phyloP scores from a whole-genome alignment of 2,329 filamentous ascomycete species.

The Helotiales sp. region DNA sequence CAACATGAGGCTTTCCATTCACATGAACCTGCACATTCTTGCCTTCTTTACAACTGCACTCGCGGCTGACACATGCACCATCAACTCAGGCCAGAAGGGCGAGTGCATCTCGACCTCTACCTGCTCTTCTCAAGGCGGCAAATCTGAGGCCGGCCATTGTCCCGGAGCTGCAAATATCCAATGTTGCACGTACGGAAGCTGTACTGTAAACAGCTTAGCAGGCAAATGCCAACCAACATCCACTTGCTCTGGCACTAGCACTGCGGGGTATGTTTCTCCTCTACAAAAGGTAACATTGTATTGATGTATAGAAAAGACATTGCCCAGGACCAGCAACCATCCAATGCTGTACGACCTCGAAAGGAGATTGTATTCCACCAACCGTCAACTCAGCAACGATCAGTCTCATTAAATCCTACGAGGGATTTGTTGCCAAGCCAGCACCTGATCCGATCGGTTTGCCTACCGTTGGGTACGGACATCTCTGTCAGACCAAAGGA shows the following conservation, averaged over 20 bases:
- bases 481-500: constrained; percentile 43
- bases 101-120: neutral
- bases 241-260: neutral
- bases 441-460: constrained; percentile 17
- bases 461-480: constrained; percentile 52
- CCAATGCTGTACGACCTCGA: neutral
- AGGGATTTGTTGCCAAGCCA: constrained; percentile 35
- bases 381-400: constrained; percentile 38
- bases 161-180: neutral
- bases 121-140: neutral
- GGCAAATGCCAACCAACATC: neutral
- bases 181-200: neutral
- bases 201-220: neutral
- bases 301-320: neutral
- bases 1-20: neutral
- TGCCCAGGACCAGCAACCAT: neutral
- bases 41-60: neutral
- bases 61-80: neutral
- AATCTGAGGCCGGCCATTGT: neutral
- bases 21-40: neutral
- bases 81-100: neutral
- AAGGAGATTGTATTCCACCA: constrained; percentile 6
- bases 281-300: neutral
- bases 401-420: constrained; percentile 39
- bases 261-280: neutral